Percentiles rank a stretch among this genome's conserved stretches.
Evolutionary conservation across 192 early-diverging fungal genomes (phyloP).

Genomic region (Chytriomyces hyalinus): DNA sequence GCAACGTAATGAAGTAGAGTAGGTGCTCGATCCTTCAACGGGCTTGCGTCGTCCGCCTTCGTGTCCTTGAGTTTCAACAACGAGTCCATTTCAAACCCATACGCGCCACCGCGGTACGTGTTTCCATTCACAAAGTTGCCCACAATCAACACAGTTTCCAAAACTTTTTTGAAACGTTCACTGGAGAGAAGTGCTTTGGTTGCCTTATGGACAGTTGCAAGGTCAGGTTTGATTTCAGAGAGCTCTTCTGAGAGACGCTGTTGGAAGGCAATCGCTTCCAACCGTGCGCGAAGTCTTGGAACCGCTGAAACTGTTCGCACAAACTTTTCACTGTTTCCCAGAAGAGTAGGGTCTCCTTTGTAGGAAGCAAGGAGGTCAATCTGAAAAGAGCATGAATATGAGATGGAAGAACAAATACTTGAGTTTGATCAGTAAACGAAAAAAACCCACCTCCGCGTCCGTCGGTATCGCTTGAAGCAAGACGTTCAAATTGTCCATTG

Average conservation of each 20-base stretch:
- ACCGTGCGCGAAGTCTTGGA: constrained; percentile 43
- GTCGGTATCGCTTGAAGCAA: constrained; percentile 48
- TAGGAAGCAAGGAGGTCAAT: constrained; percentile 50
- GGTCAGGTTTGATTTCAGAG: constrained; percentile 49
- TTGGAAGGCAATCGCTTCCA: constrained; percentile 51
- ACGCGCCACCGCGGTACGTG: constrained; percentile 57
- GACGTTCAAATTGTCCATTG: constrained; percentile 40
- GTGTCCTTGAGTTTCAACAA: constrained; percentile 54
- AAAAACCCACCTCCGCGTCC: constrained; percentile 35
- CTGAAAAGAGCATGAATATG: neutral
- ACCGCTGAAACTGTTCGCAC: constrained; percentile 47
- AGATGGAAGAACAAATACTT: neutral
- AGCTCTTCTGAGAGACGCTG: constrained; percentile 51
- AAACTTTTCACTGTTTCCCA: constrained; percentile 55
- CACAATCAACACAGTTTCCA: constrained; percentile 51
- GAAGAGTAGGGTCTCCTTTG: constrained; percentile 45
- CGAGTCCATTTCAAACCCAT: constrained; percentile 53
- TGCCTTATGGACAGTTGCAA: constrained; percentile 44
- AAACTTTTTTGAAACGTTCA: constrained; percentile 29
- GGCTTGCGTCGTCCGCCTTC: constrained; percentile 32
- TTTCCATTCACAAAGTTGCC: constrained; percentile 60
- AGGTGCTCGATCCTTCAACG: constrained; percentile 34
- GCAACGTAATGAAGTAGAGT: constrained; percentile 59
- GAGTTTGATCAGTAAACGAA: neutral
- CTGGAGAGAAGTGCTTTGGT: constrained; percentile 43